Percentiles rank a stretch among this genome's conserved stretches.
phyloP scores from a whole-genome alignment of 805 yeast species.

The Kodamaea sagamina region DNA sequence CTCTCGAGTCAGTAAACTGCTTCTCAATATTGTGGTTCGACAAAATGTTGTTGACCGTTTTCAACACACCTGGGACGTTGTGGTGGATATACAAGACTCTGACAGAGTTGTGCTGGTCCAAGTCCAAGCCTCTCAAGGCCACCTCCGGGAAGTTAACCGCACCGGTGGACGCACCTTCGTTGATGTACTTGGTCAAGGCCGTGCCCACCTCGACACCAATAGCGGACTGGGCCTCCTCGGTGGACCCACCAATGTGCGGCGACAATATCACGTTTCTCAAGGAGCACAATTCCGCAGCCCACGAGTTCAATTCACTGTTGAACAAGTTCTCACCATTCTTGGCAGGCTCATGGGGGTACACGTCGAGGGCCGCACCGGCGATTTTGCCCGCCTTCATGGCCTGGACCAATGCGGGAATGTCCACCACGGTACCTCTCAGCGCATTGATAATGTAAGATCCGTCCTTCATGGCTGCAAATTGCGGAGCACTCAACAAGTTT shows the following conservation, averaged over 20 bases:
- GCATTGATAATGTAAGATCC: constrained; percentile 95
- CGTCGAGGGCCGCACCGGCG: constrained; percentile 97
- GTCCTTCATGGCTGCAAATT: constrained; percentile 93
- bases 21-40: constrained; percentile 95
- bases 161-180: constrained; percentile 93
- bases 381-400: constrained; percentile 92
- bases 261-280: constrained; percentile 88
- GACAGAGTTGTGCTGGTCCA: constrained; percentile 84
- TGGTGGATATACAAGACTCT: constrained; percentile 95
- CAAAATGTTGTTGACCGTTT: constrained; percentile 93
- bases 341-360: constrained; percentile 95
- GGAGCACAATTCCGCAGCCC: constrained; percentile 79
- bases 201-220: constrained; percentile 94
- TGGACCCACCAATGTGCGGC: constrained; percentile 98
- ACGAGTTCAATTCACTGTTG: constrained; percentile 68
- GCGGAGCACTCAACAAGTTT: constrained; percentile 84
- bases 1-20: constrained; percentile 96
- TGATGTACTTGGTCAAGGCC: constrained; percentile 84
- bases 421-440: constrained; percentile 96
- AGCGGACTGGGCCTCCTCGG: constrained; percentile 98
- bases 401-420: constrained; percentile 87
- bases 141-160: constrained; percentile 99
- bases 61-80: constrained; percentile 98
- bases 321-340: constrained; percentile 88
- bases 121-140: constrained; percentile 79